phyloP scores from a whole-genome alignment of 192 early-diverging fungal species.

The Entomortierella lignicola region DNA sequence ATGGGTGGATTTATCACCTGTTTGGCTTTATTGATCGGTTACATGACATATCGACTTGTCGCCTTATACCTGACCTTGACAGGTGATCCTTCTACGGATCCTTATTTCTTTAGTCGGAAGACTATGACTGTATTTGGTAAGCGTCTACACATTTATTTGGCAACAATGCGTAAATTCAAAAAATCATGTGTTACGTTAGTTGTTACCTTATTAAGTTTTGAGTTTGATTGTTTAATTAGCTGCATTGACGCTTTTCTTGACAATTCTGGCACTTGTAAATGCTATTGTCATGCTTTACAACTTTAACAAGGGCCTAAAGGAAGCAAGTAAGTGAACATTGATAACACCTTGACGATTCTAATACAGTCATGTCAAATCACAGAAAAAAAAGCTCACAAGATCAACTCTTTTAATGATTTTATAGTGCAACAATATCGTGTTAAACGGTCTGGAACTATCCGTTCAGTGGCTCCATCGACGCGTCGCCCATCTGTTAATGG shows the following conservation, averaged over 20 bases:
- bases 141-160: too few species aligned
- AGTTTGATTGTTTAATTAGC: slow-evolving; percentile 11
- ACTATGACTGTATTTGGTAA: slow-evolving; percentile 54
- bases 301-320: slow-evolving; percentile 52
- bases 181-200: too few species aligned
- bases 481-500: slow-evolving; percentile 1
- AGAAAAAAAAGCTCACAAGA: not conserved
- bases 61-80: slow-evolving; percentile 22
- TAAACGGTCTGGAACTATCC: slow-evolving; percentile 25
- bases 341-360: not conserved
- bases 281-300: slow-evolving; percentile 45
- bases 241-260: slow-evolving; percentile 33
- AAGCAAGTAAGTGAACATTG: slow-evolving; percentile 31
- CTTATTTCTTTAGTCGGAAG: slow-evolving; percentile 46
- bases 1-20: slow-evolving; percentile 50
- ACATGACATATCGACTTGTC: slow-evolving; percentile 31
- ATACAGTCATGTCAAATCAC: too few species aligned
- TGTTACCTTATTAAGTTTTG: not conserved
- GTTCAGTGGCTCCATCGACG: slow-evolving; percentile 16
- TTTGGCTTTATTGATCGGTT: slow-evolving; percentile 25
- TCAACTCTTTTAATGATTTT: not conserved
- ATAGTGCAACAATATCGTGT: slow-evolving; percentile 44
- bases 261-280: slow-evolving; percentile 24
- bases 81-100: slow-evolving; percentile 30
- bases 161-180: too few species aligned